Evolutionary conservation across 2,329 filamentous ascomycete species (phyloP).

Genomic region (Clarireedia paspali): DNA sequence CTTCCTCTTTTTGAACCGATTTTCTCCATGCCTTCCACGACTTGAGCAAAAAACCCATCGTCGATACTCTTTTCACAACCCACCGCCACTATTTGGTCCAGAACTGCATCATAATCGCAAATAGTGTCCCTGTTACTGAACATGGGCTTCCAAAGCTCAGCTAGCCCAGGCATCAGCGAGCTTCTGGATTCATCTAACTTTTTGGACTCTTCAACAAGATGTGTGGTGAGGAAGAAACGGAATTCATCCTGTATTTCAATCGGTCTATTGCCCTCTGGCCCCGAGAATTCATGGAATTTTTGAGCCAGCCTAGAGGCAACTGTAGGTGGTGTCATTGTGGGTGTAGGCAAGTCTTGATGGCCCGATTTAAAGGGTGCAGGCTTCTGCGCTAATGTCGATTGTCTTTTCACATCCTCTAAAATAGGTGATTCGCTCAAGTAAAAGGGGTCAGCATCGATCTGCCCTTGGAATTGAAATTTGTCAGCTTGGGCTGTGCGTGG

Average conservation of each 20-base stretch:
- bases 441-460: slow-evolving; percentile 12
- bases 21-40: slow-evolving; percentile 46
- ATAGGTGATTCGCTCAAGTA: slow-evolving; percentile 8
- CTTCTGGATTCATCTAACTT: slow-evolving; percentile 43
- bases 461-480: not conserved
- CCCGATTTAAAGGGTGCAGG: not conserved
- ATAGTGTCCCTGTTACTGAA: slow-evolving; percentile 17
- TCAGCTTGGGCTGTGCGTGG: slow-evolving; percentile 1
- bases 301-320: not conserved
- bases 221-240: slow-evolving; percentile 42
- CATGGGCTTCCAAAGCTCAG: slow-evolving; percentile 30
- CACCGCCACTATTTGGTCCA: slow-evolving; percentile 53
- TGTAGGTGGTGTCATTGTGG: not conserved
- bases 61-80: slow-evolving; percentile 49
- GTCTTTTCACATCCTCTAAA: not conserved
- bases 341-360: slow-evolving; percentile 1
- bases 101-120: slow-evolving; percentile 25
- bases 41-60: slow-evolving; percentile 39
- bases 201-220: slow-evolving; percentile 41
- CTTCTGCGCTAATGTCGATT: not conserved
- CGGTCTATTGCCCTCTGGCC: slow-evolving; percentile 27
- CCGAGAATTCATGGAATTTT: slow-evolving; percentile 19
- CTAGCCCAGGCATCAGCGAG: slow-evolving; percentile 40
- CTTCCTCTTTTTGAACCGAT: slow-evolving; percentile 45
- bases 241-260: slow-evolving; percentile 50